These are phyloP conservation scores for Alternaria sp. DNA, from an alignment of 2,329 filamentous ascomycete genomes.

Conservation along the genomic window DNA sequence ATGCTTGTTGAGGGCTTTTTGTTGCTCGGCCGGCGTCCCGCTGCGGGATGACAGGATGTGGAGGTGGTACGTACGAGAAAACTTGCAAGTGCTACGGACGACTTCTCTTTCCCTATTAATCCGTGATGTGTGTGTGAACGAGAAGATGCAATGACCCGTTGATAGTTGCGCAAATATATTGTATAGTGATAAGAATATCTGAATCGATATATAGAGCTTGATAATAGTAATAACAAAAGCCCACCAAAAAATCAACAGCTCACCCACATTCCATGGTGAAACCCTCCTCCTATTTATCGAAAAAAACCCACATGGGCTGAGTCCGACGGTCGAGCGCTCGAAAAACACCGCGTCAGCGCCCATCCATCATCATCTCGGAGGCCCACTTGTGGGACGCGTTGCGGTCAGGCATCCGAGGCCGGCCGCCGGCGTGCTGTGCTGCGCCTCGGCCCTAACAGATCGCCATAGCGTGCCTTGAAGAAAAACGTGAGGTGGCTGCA, in stretches of 20 bases:
- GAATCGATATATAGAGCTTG: not conserved
- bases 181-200: not conserved
- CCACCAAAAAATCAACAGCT: not conserved
- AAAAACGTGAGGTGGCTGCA: not conserved
- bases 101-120: not conserved
- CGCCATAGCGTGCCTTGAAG: not conserved
- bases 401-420: not conserved
- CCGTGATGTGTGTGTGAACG: not conserved
- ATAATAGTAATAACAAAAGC: not conserved
- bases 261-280: not conserved
- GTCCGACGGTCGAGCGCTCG: not conserved
- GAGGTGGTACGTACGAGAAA: not conserved
- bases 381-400: not conserved
- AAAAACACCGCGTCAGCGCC: conserved; percentile 1
- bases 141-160: not conserved
- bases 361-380: not conserved
- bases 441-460: not conserved
- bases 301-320: not conserved
- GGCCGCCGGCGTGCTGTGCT: not conserved
- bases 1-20: conserved; percentile 5
- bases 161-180: not conserved
- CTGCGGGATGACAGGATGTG: not conserved
- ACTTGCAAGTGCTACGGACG: not conserved
- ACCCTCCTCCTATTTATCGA: conserved; percentile 1
- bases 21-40: not conserved